Percentiles rank a stretch among this genome's conserved stretches.
These are phyloP conservation scores for Penicillium sp. DNA, from an alignment of 2,329 filamentous ascomycete genomes.

Conservation along the genomic window DNA sequence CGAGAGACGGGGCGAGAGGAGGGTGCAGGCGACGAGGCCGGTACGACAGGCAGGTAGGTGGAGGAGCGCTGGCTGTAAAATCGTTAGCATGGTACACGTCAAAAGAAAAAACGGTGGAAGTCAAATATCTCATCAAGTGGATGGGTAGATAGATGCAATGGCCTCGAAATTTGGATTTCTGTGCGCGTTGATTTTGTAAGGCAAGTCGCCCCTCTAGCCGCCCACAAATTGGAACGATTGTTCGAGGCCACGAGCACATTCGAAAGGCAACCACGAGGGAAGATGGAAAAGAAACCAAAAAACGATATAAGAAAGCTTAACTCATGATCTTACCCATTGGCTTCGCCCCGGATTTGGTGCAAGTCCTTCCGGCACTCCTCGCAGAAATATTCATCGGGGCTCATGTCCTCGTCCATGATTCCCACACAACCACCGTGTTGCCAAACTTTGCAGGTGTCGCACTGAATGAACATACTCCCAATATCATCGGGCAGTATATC, in stretches of 20 bases:
- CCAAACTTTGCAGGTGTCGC: conserved; percentile 97
- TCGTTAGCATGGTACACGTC: conserved; percentile 29
- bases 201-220: not conserved
- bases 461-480: conserved; percentile 95
- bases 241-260: not conserved
- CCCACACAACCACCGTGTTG: conserved; percentile 97
- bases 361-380: conserved; percentile 90
- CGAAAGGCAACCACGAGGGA: not conserved
- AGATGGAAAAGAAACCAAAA: not conserved
- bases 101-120: not conserved
- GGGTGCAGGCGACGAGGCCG: conserved; percentile 46
- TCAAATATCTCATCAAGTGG: not conserved
- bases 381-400: conserved; percentile 96
- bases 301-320: not conserved
- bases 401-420: conserved; percentile 89
- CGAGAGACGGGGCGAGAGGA: conserved; percentile 46
- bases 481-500: conserved; percentile 73
- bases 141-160: not conserved
- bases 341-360: conserved; percentile 76
- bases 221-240: not conserved
- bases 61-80: conserved; percentile 59
- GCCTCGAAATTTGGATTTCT: not conserved
- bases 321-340: conserved; percentile 71
- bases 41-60: conserved; percentile 60
- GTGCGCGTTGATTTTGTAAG: not conserved